A percentile compares a stretch with the other conserved stretches of the same genome.
Conservation (phyloP, 768 basidiomycete genomes). For the Lactarius tabidus region DNA sequence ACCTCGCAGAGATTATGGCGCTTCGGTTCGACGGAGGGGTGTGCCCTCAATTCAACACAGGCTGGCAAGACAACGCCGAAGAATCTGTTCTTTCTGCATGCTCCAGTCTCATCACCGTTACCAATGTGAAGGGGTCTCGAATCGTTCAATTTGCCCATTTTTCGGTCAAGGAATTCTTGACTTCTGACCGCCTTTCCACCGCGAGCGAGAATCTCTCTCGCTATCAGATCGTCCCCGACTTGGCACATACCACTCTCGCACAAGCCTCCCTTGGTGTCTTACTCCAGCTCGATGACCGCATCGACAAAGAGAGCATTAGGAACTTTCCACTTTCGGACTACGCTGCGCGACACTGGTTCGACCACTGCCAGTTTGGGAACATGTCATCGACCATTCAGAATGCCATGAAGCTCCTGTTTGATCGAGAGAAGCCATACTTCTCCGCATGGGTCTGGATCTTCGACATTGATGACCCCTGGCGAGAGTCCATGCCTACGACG, state of each 20-base stretch:
- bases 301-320: background rate
- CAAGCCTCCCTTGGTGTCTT: constrained; percentile 1
- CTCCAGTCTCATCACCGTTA: constrained; percentile 1
- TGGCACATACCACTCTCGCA: background rate
- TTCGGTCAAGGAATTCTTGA: constrained; percentile 7
- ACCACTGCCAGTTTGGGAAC: background rate
- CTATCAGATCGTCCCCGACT: background rate
- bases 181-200: background rate
- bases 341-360: constrained; percentile 1
- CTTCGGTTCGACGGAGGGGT: background rate
- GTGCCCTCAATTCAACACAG: background rate
- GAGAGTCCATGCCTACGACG: too few relatives aligned
- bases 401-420: background rate
- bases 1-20: background rate
- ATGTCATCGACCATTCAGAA: background rate
- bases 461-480: background rate
- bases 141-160: background rate
- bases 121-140: background rate
- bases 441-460: constrained; percentile 6
- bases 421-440: constrained; percentile 1
- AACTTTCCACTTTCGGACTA: constrained; percentile 1
- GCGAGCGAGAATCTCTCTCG: background rate
- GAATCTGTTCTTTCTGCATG: constrained; percentile 1
- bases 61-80: background rate
- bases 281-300: background rate